These are phyloP conservation scores for Penicillium frequentans DNA, from an alignment of 2,329 filamentous ascomycete species.

Conservation along the genomic window DNA sequence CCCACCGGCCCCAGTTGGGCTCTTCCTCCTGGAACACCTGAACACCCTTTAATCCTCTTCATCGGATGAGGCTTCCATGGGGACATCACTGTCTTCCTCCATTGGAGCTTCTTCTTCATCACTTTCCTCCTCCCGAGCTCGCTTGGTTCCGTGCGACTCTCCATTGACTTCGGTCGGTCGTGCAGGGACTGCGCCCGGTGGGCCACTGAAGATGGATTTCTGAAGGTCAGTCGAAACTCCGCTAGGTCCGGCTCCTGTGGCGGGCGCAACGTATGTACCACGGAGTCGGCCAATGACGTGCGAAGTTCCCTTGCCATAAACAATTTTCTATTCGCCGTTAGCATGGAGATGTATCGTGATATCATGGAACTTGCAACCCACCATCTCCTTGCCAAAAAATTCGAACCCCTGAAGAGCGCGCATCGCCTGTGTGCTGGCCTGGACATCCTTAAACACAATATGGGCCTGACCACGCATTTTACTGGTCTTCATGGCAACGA, in stretches of 20 bases:
- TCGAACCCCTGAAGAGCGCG: constrained; percentile 80
- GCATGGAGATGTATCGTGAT: background rate
- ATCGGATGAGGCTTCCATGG: constrained; percentile 70
- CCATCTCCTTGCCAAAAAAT: constrained; percentile 82
- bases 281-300: constrained; percentile 87
- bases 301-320: constrained; percentile 87
- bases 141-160: constrained; percentile 64
- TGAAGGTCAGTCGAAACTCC: constrained; percentile 72
- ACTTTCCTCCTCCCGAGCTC: constrained; percentile 65
- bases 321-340: constrained; percentile 66
- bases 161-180: constrained; percentile 49
- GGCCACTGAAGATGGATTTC: constrained; percentile 76
- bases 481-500: constrained; percentile 82
- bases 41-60: constrained; percentile 63
- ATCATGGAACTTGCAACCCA: constrained; percentile 48
- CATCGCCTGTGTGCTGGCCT: constrained; percentile 93
- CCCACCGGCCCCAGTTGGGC: constrained; percentile 3
- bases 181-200: constrained; percentile 45
- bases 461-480: constrained; percentile 98
- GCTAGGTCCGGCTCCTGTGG: constrained; percentile 48
- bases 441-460: constrained; percentile 82
- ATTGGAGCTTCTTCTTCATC: constrained; percentile 55
- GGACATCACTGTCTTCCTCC: constrained; percentile 69
- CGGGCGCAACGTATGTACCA: constrained; percentile 77
- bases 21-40: background rate